phyloP scores from a whole-genome alignment of 106 monocot species.

The Dendrobium chrysotoxum region DNA sequence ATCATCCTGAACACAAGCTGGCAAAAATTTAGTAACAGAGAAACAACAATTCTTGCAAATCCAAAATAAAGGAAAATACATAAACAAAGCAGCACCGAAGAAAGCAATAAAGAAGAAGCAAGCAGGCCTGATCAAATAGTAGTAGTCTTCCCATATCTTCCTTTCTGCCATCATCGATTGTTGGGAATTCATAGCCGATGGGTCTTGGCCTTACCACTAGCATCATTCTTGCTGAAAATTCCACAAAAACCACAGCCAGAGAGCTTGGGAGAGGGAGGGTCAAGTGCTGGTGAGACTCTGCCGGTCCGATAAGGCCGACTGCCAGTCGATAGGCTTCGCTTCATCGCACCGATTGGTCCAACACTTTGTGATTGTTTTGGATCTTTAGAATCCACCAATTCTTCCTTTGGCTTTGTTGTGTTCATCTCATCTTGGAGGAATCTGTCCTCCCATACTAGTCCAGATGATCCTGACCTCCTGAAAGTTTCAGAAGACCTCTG shows the following conservation, averaged over 20 bases:
- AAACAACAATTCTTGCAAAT: not conserved
- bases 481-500: slow-evolving; percentile 47
- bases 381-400: not conserved
- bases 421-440: slow-evolving; percentile 10
- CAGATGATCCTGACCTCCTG: slow-evolving; percentile 59
- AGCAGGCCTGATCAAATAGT: not conserved
- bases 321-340: not conserved
- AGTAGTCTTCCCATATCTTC: not conserved
- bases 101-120: not conserved
- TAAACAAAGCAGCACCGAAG: too few relatives aligned
- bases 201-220: not conserved
- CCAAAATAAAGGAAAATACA: not conserved
- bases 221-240: slow-evolving; percentile 20
- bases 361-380: not conserved
- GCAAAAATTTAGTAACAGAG: too few relatives aligned
- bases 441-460: slow-evolving; percentile 54
- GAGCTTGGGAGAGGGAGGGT: slow-evolving; percentile 45
- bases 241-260: slow-evolving; percentile 33
- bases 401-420: not conserved
- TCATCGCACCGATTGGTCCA: not conserved
- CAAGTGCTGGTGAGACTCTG: slow-evolving; percentile 22
- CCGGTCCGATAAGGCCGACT: slow-evolving; percentile 15
- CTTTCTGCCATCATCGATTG: not conserved
- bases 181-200: not conserved
- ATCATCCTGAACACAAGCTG: not conserved